Percentiles rank a stretch among this genome's conserved stretches.
These are phyloP conservation scores for Penicillium steckii DNA, from an alignment of 495 filamentous ascomycete genomes.

Conservation along the genomic window DNA sequence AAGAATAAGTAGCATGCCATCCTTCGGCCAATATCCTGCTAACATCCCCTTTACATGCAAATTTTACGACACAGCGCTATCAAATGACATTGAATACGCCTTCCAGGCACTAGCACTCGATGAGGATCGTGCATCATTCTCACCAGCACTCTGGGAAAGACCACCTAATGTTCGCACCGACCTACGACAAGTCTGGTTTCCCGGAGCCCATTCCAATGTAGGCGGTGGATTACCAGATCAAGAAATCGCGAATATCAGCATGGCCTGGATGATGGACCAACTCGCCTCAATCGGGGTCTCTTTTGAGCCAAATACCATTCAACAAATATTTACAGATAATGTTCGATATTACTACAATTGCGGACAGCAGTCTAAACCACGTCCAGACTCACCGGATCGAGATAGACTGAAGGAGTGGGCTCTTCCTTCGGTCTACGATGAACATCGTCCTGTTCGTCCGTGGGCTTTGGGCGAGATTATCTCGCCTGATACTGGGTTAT, in stretches of 20 bases:
- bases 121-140: conserved; percentile 62
- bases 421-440: conserved; percentile 40
- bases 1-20: conserved; percentile 33
- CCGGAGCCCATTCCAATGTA: conserved; percentile 63
- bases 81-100: conserved; percentile 59
- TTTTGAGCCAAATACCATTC: conserved; percentile 51
- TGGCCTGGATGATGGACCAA: conserved; percentile 76
- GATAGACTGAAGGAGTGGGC: conserved; percentile 41
- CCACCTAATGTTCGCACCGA: conserved; percentile 42
- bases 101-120: conserved; percentile 76
- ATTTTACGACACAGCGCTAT: conserved; percentile 61
- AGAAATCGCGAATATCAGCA: conserved; percentile 61
- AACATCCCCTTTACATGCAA: conserved; percentile 28
- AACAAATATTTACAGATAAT: conserved; percentile 47
- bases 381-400: conserved; percentile 4
- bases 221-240: conserved; percentile 61
- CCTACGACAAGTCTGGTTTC: conserved; percentile 74
- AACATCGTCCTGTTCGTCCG: conserved; percentile 50
- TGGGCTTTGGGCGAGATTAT: conserved; percentile 59
- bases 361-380: conserved; percentile 1
- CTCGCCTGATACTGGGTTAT: conserved; percentile 46
- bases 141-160: conserved; percentile 64
- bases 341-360: conserved; percentile 44
- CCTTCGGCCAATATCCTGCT: not conserved
- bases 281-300: conserved; percentile 59